Conservation (phyloP, 352 stramenopile genomes). For the Phytophthora sansomeana region DNA sequence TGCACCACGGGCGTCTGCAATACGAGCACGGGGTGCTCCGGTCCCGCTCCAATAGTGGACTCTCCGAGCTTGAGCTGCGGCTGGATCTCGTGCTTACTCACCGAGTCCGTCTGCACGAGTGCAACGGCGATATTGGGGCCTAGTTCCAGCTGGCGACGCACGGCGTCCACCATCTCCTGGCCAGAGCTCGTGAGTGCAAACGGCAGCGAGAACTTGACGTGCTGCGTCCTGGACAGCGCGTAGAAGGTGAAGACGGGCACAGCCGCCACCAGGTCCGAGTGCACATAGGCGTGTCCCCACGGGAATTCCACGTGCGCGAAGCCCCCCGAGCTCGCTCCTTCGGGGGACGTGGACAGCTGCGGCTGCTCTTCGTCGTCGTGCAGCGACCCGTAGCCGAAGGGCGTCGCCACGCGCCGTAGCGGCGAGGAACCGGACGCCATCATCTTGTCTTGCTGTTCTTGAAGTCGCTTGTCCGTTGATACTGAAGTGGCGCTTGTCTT, state of each 20-base stretch:
- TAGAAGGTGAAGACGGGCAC: conserved; percentile 84
- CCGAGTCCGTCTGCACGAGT: conserved; percentile 79
- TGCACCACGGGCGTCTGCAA: conserved; percentile 69
- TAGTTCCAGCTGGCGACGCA: conserved; percentile 58
- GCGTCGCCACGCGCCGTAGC: conserved; percentile 61
- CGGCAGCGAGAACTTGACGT: conserved; percentile 72
- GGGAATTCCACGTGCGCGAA: conserved; percentile 79
- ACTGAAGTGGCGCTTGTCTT: conserved; percentile 21
- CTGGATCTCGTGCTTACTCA: conserved; percentile 75
- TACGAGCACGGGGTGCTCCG: conserved; percentile 77
- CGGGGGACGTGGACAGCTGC: conserved; percentile 14
- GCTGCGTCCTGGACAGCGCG: conserved; percentile 63
- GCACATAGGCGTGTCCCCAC: conserved; percentile 78
- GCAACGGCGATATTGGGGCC: conserved; percentile 63
- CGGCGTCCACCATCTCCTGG: conserved; percentile 65
- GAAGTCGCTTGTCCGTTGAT: conserved; percentile 24
- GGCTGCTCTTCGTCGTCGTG: conserved; percentile 33
- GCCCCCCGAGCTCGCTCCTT: conserved; percentile 21
- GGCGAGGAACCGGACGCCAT: conserved; percentile 23
- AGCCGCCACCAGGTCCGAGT: conserved; percentile 61
- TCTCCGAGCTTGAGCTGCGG: conserved; percentile 65
- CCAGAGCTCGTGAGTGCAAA: conserved; percentile 64
- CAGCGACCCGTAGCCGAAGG: conserved; percentile 74
- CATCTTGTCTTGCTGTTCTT: conserved; percentile 28
- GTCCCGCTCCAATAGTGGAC: conserved; percentile 66